Evolutionary conservation across 306 rosid genomes (phyloP), one percentile per base, ranked within the genome.

Genomic region (Prunus mira): DNA sequence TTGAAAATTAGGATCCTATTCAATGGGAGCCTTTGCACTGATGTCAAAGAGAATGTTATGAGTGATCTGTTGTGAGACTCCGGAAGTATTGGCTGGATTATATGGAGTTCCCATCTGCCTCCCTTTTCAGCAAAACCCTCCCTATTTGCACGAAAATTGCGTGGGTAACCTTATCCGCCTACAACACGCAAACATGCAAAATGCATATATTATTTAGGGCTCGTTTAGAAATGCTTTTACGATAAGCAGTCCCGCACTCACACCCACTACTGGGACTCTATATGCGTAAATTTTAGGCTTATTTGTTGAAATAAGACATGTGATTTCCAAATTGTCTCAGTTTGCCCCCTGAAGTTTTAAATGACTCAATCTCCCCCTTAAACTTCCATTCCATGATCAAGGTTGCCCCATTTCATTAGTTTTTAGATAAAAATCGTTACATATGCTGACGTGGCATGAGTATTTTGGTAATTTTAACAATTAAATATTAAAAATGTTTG

Each of bases 81-180:
- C 80, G 15, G 98, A 86, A 69, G 92, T 25, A 14, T 92, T 88
- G 34, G 87, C 77, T 5, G 91, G 82, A 89, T 95, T 95, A 9
- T 1, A 74, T 17, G 88, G 89, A 65, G 91, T 77, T 17, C 98
- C 98, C 38, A 80, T 92, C 97, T 61, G 38, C 38, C 7, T 88
- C 97, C 78, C 73, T 90, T 76, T 90, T 92, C 65, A 95, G 89
- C 89, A 78, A 82, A 2, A 86, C 93, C 85, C 98, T 82, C 74
- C 97, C 98, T 71, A 84, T 77, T 89, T 92, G 97, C 95, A 90
- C 87, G 78, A 90, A 95, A 95, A 85, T 95, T 96, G 6, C 96
- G 96, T 3, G 97, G 97, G 58, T 94, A 94, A 71, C 96, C 85
- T 90, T 94, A 67, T 90, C 91, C 32, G 86, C 68, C 98, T 91